A percentile compares a stretch with the other conserved stretches of the same genome.
Evolutionary conservation across 2,329 filamentous ascomycete genomes (phyloP).

Genomic region (Diaporthe helianthi): DNA sequence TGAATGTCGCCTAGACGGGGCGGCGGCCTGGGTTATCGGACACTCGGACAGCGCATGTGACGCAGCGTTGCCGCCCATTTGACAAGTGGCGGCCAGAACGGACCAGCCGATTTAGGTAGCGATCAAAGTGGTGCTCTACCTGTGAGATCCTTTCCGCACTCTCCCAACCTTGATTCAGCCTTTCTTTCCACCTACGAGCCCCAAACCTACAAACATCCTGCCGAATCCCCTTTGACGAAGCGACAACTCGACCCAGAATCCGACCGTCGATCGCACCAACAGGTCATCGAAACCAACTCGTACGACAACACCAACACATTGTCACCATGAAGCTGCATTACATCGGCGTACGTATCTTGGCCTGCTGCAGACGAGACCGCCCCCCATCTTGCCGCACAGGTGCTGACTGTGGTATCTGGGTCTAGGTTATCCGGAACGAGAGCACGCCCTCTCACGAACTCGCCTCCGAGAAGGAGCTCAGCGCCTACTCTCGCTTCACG

Average conservation of each 20-base stretch:
- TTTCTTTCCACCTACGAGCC: background rate
- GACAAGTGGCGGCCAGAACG: slow-evolving; percentile 24
- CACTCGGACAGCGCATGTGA: slow-evolving; percentile 20
- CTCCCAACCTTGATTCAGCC: slow-evolving; percentile 26
- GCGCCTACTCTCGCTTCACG: slow-evolving; percentile 81
- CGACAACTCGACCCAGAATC: background rate
- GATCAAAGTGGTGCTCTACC: background rate
- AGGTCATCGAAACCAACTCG: background rate
- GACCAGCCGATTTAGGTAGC: slow-evolving; percentile 14
- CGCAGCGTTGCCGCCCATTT: slow-evolving; percentile 16
- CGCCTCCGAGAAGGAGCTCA: slow-evolving; percentile 77
- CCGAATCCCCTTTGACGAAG: background rate
- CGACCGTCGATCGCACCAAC: slow-evolving; percentile 12
- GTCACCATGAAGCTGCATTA: slow-evolving; percentile 82
- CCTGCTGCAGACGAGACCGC: slow-evolving; percentile 33
- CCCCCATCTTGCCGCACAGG: slow-evolving; percentile 19
- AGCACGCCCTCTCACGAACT: slow-evolving; percentile 79
- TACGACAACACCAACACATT: slow-evolving; percentile 32
- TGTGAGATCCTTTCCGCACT: too few species aligned
- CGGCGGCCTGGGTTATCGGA: background rate
- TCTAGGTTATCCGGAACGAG: slow-evolving; percentile 82
- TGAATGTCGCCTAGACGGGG: background rate
- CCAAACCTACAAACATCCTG: background rate
- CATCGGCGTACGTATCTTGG: slow-evolving; percentile 71
- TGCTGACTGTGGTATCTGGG: slow-evolving; percentile 27